These are phyloP conservation scores for Babesia gibsoni DNA, from an alignment of 169 alveolate species.

Conservation along the genomic window DNA sequence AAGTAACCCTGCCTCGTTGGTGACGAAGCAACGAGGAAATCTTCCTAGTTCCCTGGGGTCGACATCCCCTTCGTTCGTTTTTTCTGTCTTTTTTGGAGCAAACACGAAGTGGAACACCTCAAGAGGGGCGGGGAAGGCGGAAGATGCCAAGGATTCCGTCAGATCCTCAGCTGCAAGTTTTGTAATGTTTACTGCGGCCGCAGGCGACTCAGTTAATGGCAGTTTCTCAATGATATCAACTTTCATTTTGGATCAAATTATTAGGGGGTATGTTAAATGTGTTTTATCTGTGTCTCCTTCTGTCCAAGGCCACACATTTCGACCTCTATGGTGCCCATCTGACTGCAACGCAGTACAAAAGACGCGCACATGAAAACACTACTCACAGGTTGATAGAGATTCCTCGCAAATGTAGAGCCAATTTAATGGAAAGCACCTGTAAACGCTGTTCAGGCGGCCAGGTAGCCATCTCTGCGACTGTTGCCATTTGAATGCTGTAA, in stretches of 20 bases:
- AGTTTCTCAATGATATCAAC: not conserved
- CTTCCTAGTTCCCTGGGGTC: not conserved
- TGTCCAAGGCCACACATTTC: too few relatives aligned
- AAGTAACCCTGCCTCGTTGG: slow-evolving; percentile 9
- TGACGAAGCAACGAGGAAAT: slow-evolving; percentile 25
- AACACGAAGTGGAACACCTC: slow-evolving; percentile 45
- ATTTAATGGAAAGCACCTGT: slow-evolving; percentile 63
- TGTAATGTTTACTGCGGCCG: not conserved
- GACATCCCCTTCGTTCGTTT: not conserved
- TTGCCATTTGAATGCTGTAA: slow-evolving; percentile 62
- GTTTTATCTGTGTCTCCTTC: too few relatives aligned
- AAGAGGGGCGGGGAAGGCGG: not conserved
- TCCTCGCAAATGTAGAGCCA: slow-evolving; percentile 58
- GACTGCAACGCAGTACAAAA: too few relatives aligned
- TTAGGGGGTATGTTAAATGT: too few relatives aligned
- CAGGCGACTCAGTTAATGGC: slow-evolving; percentile 23
- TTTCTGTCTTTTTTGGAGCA: not conserved
- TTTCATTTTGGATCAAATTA: not conserved
- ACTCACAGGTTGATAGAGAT: slow-evolving; percentile 48
- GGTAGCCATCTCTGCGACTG: slow-evolving; percentile 54
- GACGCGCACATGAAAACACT: too few relatives aligned
- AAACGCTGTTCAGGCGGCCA: slow-evolving; percentile 67
- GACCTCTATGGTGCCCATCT: too few relatives aligned
- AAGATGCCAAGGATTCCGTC: not conserved
- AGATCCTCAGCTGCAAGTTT: not conserved